Percentiles rank a stretch among this genome's conserved stretches.
Conservation (phyloP, 1,139 yeast species). For the Diutina rugosa region DNA sequence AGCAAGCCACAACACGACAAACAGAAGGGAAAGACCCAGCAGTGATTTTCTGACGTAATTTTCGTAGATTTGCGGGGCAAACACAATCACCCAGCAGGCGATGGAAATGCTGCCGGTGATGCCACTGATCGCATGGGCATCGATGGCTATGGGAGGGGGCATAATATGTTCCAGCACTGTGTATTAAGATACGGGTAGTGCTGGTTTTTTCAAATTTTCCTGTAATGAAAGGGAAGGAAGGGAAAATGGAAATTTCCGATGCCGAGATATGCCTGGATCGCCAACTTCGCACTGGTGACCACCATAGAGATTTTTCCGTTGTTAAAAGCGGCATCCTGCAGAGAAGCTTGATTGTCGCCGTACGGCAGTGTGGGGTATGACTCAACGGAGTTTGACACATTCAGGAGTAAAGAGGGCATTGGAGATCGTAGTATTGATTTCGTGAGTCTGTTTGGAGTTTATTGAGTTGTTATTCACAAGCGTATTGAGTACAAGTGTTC, state of each 20-base stretch:
- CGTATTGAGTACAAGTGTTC: too few species aligned
- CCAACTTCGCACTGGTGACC: not conserved
- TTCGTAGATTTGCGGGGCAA: constrained; percentile 94
- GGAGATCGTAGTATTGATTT: too few species aligned
- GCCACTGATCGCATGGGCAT: constrained; percentile 74
- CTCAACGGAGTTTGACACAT: not conserved
- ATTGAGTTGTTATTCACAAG: too few species aligned
- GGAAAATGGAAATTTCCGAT: not conserved
- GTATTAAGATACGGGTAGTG: not conserved
- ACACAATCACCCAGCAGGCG: constrained; percentile 96
- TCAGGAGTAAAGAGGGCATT: too few species aligned
- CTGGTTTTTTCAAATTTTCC: not conserved
- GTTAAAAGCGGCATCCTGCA: not conserved
- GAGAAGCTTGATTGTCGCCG: not conserved
- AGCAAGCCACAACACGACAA: constrained; percentile 73
- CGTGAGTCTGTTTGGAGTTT: not conserved
- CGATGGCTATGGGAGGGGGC: constrained; percentile 47
- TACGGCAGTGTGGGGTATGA: not conserved
- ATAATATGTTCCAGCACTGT: not conserved
- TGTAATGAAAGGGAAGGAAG: too few species aligned
- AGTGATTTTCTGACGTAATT: constrained; percentile 38
- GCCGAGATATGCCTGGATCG: not conserved
- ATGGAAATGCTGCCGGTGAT: constrained; percentile 85
- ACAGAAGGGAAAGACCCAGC: constrained; percentile 12
- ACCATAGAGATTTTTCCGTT: too few species aligned